Evolutionary conservation across 2,329 filamentous ascomycete genomes (phyloP), one percentile per base, ranked within the genome.

Genomic region (Lachnellula willkommii): DNA sequence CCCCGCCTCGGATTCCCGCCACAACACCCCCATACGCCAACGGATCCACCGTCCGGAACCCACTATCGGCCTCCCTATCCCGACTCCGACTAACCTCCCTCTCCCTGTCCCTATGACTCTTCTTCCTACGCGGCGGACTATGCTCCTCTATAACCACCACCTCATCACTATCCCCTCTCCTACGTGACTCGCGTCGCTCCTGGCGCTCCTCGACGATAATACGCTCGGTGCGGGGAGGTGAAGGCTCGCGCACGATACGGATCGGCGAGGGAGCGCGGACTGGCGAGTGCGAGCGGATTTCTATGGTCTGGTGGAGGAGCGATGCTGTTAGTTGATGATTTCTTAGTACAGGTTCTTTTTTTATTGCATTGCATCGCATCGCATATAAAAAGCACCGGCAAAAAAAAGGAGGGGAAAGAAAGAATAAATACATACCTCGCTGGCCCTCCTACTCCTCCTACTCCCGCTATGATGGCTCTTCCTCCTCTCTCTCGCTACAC

Each of bases 131-230:
- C 20, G 68, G 68, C 42, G 66, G 67, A 37, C 64, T 67, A 57
- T 68, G 65, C 47, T 71, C 68, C 60, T 70, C 69, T 50, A 69
- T 69, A 3, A 71, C 68, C 7, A 70, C 65, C 20, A 71, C 65
- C 60, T 70, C 68, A 57, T 69, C 68, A 56, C 64, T 65, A 1
- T 52, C 60, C n/a, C 58, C 49, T 58, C 62, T 60, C 17, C 62
- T 64, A 7, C 47, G 14, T 36, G 53, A 56, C 52, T 65, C 60
- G 43, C 63, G 57, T 20, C 20, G 20, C 20, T 20, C 20, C 20
- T 20, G 20, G 12, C 57, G 53, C 50, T 69, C 67, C 47, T 69
- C 67, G 17, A 68, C 66, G 8, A 69, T 65, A 8, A 65, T 63
- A 39, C 68, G 63, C 36, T 71, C 69, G 3, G 58, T 55, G 22